These are phyloP conservation scores for Leishmania amazonensis DNA, from an alignment of 208 protist genomes.

Conservation along the genomic window DNA sequence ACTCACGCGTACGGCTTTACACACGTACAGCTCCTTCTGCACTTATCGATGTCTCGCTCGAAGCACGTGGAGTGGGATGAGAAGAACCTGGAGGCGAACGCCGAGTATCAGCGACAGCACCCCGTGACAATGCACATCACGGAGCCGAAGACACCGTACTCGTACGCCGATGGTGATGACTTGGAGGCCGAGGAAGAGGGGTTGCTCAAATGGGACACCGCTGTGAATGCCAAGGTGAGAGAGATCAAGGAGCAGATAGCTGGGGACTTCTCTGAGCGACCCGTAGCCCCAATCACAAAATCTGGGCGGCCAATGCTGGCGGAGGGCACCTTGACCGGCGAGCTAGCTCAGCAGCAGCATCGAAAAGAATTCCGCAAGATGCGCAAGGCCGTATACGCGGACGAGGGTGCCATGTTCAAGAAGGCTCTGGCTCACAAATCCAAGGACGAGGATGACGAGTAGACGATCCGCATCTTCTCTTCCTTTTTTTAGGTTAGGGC, in stretches of 20 bases:
- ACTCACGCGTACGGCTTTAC: background rate
- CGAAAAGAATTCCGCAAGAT: conserved; percentile 72
- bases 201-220: conserved; percentile 59
- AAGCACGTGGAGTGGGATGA: conserved; percentile 84
- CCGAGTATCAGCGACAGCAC: conserved; percentile 80
- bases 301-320: conserved; percentile 70
- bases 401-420: conserved; percentile 88
- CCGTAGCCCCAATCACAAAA: conserved; percentile 55
- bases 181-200: conserved; percentile 28
- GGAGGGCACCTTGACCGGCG: conserved; percentile 47
- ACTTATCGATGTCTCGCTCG: conserved; percentile 24
- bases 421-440: conserved; percentile 43
- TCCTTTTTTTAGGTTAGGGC: background rate
- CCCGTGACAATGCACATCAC: conserved; percentile 87
- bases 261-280: conserved; percentile 26
- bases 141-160: conserved; percentile 89
- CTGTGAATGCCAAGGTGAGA: conserved; percentile 65
- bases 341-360: conserved; percentile 54
- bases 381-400: conserved; percentile 86
- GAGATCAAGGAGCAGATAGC: conserved; percentile 61
- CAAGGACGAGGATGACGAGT: conserved; percentile 56
- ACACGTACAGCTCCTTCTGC: background rate
- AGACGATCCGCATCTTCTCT: conserved; percentile 1
- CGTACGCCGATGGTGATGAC: conserved; percentile 48
- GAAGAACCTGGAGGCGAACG: conserved; percentile 77